These are phyloP conservation scores for Aureobasidium namibiae DNA, from an alignment of 2,329 filamentous ascomycete genomes.

Conservation along the genomic window DNA sequence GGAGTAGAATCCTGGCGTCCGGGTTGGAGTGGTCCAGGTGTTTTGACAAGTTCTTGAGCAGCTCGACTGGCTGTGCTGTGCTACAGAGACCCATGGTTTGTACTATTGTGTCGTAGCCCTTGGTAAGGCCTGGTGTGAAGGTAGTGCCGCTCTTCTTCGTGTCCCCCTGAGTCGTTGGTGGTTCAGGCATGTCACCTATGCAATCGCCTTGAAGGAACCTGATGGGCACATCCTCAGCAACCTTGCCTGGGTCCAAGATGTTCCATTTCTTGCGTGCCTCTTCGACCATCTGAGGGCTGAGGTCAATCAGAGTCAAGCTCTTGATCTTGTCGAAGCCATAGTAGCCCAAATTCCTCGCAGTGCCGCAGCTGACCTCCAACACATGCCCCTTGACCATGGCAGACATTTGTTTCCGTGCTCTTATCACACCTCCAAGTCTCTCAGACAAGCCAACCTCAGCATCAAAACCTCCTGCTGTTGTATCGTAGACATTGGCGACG, in stretches of 20 bases:
- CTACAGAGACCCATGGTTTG: slow-evolving; percentile 47
- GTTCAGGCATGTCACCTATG: slow-evolving; percentile 34
- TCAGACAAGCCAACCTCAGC: slow-evolving; percentile 39
- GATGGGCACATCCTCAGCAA: slow-evolving; percentile 15
- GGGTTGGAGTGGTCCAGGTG: slow-evolving; percentile 33
- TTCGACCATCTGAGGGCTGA: slow-evolving; percentile 40
- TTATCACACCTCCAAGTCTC: slow-evolving; percentile 33
- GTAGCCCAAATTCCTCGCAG: slow-evolving; percentile 40
- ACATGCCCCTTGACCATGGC: slow-evolving; percentile 37
- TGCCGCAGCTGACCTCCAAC: slow-evolving; percentile 42
- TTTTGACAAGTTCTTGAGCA: slow-evolving; percentile 36
- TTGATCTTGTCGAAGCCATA: slow-evolving; percentile 30
- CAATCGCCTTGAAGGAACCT: slow-evolving; percentile 38
- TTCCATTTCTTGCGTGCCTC: slow-evolving; percentile 42
- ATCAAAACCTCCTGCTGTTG: slow-evolving; percentile 38
- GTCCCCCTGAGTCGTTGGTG: slow-evolving; percentile 21
- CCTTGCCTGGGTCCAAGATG: slow-evolving; percentile 25
- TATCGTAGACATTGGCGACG: slow-evolving; percentile 38
- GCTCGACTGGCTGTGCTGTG: slow-evolving; percentile 35
- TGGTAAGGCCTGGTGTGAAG: slow-evolving; percentile 17
- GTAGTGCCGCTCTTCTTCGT: slow-evolving; percentile 3
- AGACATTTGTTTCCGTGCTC: slow-evolving; percentile 33
- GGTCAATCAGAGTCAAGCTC: slow-evolving; percentile 40
- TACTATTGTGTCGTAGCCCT: slow-evolving; percentile 41
- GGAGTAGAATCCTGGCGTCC: slow-evolving; percentile 37